Evolutionary conservation across 2,329 filamentous ascomycete species (phyloP).

Genomic region (Corynespora cassiicola): DNA sequence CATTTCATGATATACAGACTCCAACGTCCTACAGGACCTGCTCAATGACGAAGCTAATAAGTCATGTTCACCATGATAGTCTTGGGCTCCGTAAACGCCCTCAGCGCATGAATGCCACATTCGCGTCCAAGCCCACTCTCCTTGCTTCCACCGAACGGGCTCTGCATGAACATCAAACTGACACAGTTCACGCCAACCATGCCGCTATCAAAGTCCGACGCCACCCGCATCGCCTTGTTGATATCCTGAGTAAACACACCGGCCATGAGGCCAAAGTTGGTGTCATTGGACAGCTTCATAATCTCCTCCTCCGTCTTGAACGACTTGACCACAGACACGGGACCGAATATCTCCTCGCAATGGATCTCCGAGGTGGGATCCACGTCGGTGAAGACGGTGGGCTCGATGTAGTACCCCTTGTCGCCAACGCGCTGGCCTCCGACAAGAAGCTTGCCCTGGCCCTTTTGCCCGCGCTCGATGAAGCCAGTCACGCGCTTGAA

Average conservation of each 20-base stretch:
- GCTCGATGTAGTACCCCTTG: conserved; percentile 41
- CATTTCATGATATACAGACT: too few relatives aligned
- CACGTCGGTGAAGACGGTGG: conserved; percentile 40
- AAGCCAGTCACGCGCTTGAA: conserved; percentile 44
- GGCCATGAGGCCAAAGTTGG: conserved; percentile 46
- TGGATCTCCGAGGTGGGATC: conserved; percentile 42
- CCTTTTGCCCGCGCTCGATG: conserved; percentile 40
- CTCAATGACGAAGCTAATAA: too few relatives aligned
- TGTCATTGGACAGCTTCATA: conserved; percentile 46
- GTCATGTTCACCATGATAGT: conserved; percentile 56
- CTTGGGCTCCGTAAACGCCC: conserved; percentile 59
- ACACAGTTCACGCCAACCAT: conserved; percentile 45
- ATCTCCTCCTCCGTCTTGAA: conserved; percentile 50
- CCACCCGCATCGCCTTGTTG: conserved; percentile 41
- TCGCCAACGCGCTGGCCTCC: conserved; percentile 40
- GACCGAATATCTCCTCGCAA: conserved; percentile 48
- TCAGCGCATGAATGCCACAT: conserved; percentile 55
- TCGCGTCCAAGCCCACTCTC: conserved; percentile 59
- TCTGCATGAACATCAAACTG: conserved; percentile 43
- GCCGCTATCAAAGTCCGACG: conserved; percentile 39
- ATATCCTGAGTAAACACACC: conserved; percentile 50
- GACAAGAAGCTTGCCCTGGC: conserved; percentile 38
- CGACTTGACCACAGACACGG: conserved; percentile 40
- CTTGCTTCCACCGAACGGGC: conserved; percentile 61
- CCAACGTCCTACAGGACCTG: too few relatives aligned